phyloP scores from a whole-genome alignment of 2,329 filamentous ascomycete genomes.

The Ophiostoma quercus region DNA sequence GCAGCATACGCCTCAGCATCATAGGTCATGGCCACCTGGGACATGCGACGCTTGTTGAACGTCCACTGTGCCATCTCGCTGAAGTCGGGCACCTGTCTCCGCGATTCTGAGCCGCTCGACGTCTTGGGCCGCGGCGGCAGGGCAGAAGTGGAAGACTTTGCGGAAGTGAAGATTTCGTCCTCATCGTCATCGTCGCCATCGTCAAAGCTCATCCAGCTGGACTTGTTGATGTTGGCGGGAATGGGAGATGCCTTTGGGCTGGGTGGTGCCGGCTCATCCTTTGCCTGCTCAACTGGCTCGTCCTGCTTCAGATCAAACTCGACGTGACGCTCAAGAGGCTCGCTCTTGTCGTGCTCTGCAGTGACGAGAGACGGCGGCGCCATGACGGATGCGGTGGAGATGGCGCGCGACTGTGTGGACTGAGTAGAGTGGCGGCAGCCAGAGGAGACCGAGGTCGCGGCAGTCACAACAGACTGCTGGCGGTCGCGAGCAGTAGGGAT shows the following conservation, averaged over 20 bases:
- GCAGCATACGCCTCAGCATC: not conserved
- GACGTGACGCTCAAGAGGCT: constrained; percentile 20
- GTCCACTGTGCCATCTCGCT: constrained; percentile 5
- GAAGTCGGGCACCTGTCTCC: constrained; percentile 10
- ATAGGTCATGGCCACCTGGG: not conserved
- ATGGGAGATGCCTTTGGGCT: not conserved
- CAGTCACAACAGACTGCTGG: constrained; percentile 36
- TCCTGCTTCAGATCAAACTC: constrained; percentile 20
- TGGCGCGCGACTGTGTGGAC: constrained; percentile 26
- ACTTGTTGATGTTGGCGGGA: constrained; percentile 16
- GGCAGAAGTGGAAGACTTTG: not conserved
- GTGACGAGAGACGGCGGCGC: constrained; percentile 11
- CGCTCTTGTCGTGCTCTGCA: not conserved
- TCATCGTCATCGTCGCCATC: constrained; percentile 24
- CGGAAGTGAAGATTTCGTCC: not conserved
- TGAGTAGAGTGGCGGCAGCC: constrained; percentile 32
- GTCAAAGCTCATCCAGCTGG: constrained; percentile 31
- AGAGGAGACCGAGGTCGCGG: constrained; percentile 39
- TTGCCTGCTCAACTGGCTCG: not conserved
- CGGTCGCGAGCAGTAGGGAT: constrained; percentile 34
- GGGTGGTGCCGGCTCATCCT: not conserved
- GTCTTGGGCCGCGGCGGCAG: constrained; percentile 23
- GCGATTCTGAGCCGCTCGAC: constrained; percentile 14
- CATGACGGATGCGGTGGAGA: constrained; percentile 20
- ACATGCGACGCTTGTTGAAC: constrained; percentile 14